phyloP scores from a whole-genome alignment of 192 early-diverging fungal species.

The Coemansia sp. region DNA sequence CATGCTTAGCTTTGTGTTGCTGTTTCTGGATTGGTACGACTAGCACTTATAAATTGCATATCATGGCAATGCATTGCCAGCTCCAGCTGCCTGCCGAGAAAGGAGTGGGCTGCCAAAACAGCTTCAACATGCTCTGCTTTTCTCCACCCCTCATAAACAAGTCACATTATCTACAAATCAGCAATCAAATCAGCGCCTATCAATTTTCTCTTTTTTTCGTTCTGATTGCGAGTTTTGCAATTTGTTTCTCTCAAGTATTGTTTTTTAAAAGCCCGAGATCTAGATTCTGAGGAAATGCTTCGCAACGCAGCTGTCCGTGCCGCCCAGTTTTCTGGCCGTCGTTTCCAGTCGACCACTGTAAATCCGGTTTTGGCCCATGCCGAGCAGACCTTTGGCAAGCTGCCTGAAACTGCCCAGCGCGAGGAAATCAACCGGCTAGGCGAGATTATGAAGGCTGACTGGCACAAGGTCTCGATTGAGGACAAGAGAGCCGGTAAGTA shows the following conservation, averaged over 20 bases:
- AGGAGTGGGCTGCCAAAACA: too few relatives aligned
- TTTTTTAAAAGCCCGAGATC: not conserved
- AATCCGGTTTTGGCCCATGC: constrained; percentile 42
- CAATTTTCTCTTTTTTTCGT: not conserved
- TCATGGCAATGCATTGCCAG: too few relatives aligned
- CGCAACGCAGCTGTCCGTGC: constrained; percentile 59
- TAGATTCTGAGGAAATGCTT: constrained; percentile 53
- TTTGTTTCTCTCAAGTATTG: constrained; percentile 4
- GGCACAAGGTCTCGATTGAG: constrained; percentile 87
- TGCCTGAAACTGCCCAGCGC: constrained; percentile 76
- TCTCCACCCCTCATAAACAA: too few relatives aligned
- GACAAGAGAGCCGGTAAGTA: constrained; percentile 84
- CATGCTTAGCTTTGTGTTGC: constrained; percentile 65
- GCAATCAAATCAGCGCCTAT: constrained; percentile 1
- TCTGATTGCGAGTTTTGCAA: not conserved
- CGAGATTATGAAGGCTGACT: constrained; percentile 91
- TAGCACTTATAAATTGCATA: constrained; percentile 17
- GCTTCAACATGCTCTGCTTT: too few relatives aligned
- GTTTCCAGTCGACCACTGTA: constrained; percentile 53
- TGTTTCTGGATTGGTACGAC: constrained; percentile 81
- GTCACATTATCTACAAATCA: not conserved
- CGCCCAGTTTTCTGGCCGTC: constrained; percentile 60
- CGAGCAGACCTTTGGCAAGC: constrained; percentile 61
- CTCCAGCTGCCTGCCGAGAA: too few relatives aligned
- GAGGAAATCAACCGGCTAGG: constrained; percentile 75